Percentiles rank a stretch among this genome's conserved stretches.
These are phyloP conservation scores for Staphylotrichum tortipilum DNA, from an alignment of 495 filamentous ascomycete genomes.

Conservation along the genomic window DNA sequence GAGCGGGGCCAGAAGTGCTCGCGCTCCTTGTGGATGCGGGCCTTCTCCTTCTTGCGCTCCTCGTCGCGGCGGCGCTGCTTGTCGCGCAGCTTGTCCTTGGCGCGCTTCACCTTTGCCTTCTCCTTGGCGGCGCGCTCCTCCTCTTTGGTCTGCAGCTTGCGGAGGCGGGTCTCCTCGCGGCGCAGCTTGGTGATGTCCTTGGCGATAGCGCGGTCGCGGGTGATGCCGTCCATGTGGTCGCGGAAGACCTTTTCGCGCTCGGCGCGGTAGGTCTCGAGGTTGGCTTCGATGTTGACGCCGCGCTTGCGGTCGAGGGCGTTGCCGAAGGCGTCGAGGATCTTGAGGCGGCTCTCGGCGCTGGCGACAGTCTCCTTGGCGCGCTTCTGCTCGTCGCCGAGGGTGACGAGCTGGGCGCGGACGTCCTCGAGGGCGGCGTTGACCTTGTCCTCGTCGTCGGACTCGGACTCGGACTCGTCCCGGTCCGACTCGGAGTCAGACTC, in stretches of 20 bases:
- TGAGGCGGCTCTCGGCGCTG: conserved; percentile 32
- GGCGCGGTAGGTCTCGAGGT: conserved; percentile 37
- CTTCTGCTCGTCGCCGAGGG: conserved; percentile 20
- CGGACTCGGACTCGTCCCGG: conserved; percentile 24
- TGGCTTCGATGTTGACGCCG: conserved; percentile 20
- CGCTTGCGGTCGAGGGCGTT: conserved; percentile 27
- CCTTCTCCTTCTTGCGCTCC: conserved; percentile 41
- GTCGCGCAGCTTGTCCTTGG: conserved; percentile 29
- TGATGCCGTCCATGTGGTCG: conserved; percentile 28
- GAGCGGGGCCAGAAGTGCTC: conserved; percentile 49
- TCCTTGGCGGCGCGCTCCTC: conserved; percentile 23
- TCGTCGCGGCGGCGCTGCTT: conserved; percentile 34
- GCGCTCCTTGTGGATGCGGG: conserved; percentile 44
- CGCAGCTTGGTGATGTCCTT: conserved; percentile 31
- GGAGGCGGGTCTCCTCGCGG: conserved; percentile 24
- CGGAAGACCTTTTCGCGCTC: conserved; percentile 42
- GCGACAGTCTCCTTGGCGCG: conserved; percentile 25
- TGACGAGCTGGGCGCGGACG: conserved; percentile 19
- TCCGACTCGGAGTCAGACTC: conserved; percentile 37
- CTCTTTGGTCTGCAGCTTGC: conserved; percentile 22
- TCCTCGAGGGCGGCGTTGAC: conserved; percentile 19
- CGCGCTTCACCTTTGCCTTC: conserved; percentile 30
- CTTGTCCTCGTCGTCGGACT: conserved; percentile 22
- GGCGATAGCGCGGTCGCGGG: conserved; percentile 23
- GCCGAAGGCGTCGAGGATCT: conserved; percentile 39